Base-by-base conservation (phyloP, 129 eudicot genomes). In the Flaveria bidentis region DNA sequence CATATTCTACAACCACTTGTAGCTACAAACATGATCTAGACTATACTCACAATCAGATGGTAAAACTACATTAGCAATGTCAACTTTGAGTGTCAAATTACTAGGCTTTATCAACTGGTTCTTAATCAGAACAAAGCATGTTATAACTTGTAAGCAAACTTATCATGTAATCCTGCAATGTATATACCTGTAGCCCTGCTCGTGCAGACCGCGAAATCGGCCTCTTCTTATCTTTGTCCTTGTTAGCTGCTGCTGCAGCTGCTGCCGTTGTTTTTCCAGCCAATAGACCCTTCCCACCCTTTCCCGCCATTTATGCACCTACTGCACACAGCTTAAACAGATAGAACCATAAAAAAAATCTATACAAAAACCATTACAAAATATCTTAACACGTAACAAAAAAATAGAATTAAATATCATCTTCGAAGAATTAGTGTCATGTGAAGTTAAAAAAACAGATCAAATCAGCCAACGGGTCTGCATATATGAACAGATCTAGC, bases 251-350 rank as follows among this genome's bases (percentile, higher is more conserved):
- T 9, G 90, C 89, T 14, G 81, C 84, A 0, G 89, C 90, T 0
- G 93, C 90, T 7, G 94, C 85, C 9, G 85, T 80, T 57, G 95
- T 86, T 83, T 89, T 89, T 26, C 86, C 91, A 2, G 95, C 95
- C 52, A 89, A 60, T 13, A 89, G 73, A 36, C 95, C 95, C 73
- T 89, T 90, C 56, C 96, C 96, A 45, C 96, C 96, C 74, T 90
- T 90, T 53, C 96, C 96, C 44, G 90, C 96, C 96, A 90, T 90
- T 74, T 58, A 42, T 63, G 42, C 45, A 73, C 77, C 87, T 85
- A 44, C 49, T 16, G 68, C 52, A 62, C 53, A 23, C 41, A 53
- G 10, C 46, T 72, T 7, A 73, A 73, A 73, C 15, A 15, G 6
- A 79, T 26, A 1, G 9, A 47, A 47, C 18, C 22, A 44, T 66